Evolutionary conservation across 2,329 filamentous ascomycete genomes (phyloP).

Genomic region (Periconia macrospinosa): DNA sequence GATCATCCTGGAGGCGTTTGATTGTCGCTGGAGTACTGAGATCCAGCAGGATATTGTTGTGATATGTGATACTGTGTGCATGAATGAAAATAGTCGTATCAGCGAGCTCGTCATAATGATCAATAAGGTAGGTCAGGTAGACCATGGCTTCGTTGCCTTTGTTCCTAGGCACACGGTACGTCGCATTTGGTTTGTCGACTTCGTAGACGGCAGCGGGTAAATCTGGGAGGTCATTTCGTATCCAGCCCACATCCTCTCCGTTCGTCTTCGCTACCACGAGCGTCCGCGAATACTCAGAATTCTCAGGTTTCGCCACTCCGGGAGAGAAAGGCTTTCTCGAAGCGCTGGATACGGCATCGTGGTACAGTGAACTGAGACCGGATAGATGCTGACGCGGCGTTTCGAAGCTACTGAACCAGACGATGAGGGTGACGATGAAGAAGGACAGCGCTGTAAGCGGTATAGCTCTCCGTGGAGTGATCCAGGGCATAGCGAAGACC

Average conservation of each 20-base stretch:
- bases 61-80: conserved; percentile 37
- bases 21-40: conserved; percentile 48
- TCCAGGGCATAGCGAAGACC: background rate
- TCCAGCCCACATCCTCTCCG: conserved; percentile 33
- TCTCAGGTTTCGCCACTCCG: conserved; percentile 14
- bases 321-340: conserved; percentile 9
- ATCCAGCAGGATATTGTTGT: conserved; percentile 51
- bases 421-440: background rate
- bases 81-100: conserved; percentile 38
- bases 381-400: background rate
- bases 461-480: background rate
- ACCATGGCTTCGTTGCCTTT: conserved; percentile 50
- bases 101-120: conserved; percentile 35
- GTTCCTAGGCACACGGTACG: conserved; percentile 42
- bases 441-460: background rate
- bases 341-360: background rate
- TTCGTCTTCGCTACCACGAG: conserved; percentile 28
- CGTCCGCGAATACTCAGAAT: conserved; percentile 16
- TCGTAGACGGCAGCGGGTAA: conserved; percentile 38
- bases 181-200: conserved; percentile 37
- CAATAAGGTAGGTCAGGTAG: conserved; percentile 43
- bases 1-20: conserved; percentile 45
- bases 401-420: background rate
- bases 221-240: conserved; percentile 19
- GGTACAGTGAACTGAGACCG: background rate